A percentile compares a stretch with the other conserved stretches of the same genome.
These are phyloP conservation scores for Domatiomyces globalis DNA, from an alignment of 2,329 filamentous ascomycete species.

Conservation along the genomic window DNA sequence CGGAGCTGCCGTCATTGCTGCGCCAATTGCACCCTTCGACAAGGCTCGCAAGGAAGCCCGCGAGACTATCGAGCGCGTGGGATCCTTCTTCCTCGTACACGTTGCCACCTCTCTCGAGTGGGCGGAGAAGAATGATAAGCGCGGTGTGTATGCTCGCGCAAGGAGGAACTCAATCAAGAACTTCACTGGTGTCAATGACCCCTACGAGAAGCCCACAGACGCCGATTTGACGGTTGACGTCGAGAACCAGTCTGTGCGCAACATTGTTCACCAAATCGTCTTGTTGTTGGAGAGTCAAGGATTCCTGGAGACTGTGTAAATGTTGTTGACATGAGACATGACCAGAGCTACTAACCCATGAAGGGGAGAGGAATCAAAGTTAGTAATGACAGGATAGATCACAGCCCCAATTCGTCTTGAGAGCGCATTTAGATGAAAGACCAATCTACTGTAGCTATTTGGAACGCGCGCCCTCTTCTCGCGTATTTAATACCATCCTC, in stretches of 20 bases:
- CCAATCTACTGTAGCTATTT: no score
- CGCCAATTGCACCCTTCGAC: constrained; percentile 90
- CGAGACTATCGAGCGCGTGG: constrained; percentile 74
- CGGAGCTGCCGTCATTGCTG: constrained; percentile 87
- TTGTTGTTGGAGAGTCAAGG: constrained; percentile 81
- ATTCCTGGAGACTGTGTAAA: constrained; percentile 48
- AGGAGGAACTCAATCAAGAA: constrained; percentile 86
- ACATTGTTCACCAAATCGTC: constrained; percentile 92
- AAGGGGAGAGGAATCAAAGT: no score
- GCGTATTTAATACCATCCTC: no score
- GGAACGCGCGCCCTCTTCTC: no score
- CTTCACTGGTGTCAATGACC: constrained; percentile 96
- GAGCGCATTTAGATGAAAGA: no score
- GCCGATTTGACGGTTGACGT: constrained; percentile 73
- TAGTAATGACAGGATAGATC: no score
- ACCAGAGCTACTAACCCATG: no score
- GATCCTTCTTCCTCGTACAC: constrained; percentile 88
- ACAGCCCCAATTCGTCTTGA: no score
- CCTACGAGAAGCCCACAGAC: constrained; percentile 74
- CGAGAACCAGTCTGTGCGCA: constrained; percentile 75
- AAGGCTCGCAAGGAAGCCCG: constrained; percentile 60
- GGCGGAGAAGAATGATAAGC: constrained; percentile 88
- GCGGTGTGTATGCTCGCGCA: constrained; percentile 74
- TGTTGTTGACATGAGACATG: background rate
- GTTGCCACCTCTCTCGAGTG: constrained; percentile 85